Evolutionary conservation across 2,329 filamentous ascomycete genomes (phyloP), one percentile per base, ranked within the genome.

Genomic region (Bisporella sp.): DNA sequence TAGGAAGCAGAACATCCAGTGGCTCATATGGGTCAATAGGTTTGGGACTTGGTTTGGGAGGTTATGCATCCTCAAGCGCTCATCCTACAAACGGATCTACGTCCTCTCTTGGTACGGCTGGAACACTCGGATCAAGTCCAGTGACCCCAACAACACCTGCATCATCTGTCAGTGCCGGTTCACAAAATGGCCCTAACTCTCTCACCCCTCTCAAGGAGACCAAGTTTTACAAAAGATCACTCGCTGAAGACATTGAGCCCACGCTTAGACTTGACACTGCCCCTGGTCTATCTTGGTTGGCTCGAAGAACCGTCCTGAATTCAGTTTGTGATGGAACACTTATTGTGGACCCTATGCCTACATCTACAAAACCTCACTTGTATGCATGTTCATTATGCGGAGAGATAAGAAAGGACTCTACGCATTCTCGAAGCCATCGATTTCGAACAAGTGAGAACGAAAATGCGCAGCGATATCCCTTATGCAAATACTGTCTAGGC

Each of bases 191-290:
- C 8, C 64, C 63, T 13, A 66, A 65, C 41, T 66, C 66, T 21
- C 62, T 79, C 33, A 82, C 79, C 3, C 82, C 84, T 4, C 71
- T 99, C 40, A 95, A 93, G 64, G 93, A 97, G 50, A 89, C 87
- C 31, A 89, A 87, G 57, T 99, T 97, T 65, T 99, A 92, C 72
- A 97, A 97, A 71, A 84, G 93, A 44, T 84, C 84, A 5, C 69
- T 97, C 30, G 77, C 81, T 21, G 93, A 99, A 67, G 93, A 99
- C 63, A 89, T 99, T 50, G 93, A 99, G 65, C 93, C 93, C 0
- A 96, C 93, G 0, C 73, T 99, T 7, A 84, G 93, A 41, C 78
- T 99, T 4, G 93, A 99, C 66, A 78, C 82, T 2, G 91, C 93
- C 0, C 93, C 93, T 0, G 89, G 91, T 0, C 79, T 99, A 31